Conservation (phyloP, 495 filamentous ascomycete genomes). For the Lophium mytilinum region DNA sequence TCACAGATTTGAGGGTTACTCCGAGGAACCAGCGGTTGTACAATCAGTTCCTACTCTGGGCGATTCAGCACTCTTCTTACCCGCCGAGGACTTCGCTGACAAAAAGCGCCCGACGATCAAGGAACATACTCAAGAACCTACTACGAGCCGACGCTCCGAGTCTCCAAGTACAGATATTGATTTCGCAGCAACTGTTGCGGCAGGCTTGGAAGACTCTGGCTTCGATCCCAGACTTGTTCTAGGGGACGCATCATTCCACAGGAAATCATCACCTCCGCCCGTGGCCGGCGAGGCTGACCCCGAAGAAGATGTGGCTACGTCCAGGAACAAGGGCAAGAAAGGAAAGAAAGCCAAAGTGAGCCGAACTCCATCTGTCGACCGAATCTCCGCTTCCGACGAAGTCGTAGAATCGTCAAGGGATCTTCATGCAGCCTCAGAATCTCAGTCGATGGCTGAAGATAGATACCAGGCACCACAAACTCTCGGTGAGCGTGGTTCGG, state of each 20-base stretch:
- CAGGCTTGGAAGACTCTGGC: constrained; percentile 22
- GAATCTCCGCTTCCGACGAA: no score
- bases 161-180: constrained; percentile 20
- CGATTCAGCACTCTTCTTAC: no score
- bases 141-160: background rate
- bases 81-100: no score
- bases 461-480: no score
- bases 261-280: constrained; percentile 9
- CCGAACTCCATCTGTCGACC: constrained; percentile 7
- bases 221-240: constrained; percentile 20
- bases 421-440: no score
- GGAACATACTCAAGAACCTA: no score
- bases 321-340: constrained; percentile 8
- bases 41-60: no score
- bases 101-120: no score
- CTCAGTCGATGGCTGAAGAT: no score
- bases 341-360: constrained; percentile 13
- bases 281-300: constrained; percentile 13
- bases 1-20: constrained; percentile 17
- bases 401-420: no score
- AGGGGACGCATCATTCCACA: constrained; percentile 14
- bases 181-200: constrained; percentile 19
- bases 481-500: constrained; percentile 9
- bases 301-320: constrained; percentile 13
- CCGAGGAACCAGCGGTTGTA: background rate